Evolutionary conservation across 2,329 filamentous ascomycete genomes (phyloP).

Genomic region (Hymenoscyphus salicellus): DNA sequence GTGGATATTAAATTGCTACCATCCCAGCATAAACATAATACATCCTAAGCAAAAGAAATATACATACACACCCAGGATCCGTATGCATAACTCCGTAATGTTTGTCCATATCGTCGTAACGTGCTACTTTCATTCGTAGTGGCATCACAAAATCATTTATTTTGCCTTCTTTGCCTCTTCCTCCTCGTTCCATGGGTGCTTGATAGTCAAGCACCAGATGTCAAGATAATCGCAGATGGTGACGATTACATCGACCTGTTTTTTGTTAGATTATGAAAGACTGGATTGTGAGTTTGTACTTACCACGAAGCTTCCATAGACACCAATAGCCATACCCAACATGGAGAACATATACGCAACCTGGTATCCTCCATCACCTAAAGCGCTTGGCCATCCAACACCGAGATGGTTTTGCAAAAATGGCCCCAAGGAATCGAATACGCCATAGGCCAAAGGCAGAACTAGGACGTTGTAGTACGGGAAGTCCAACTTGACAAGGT

Average conservation of each 20-base stretch:
- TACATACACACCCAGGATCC: neutral
- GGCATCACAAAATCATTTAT: neutral
- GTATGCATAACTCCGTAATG: neutral
- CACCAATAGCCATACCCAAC: slow-evolving; percentile 76
- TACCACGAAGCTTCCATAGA: slow-evolving; percentile 95
- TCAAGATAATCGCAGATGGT: slow-evolving; percentile 98
- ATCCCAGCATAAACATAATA: neutral
- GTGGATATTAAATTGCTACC: neutral
- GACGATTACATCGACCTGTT: slow-evolving; percentile 80
- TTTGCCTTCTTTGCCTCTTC: slow-evolving; percentile 33
- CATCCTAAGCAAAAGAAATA: neutral
- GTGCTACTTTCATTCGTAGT: neutral
- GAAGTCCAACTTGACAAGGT: slow-evolving; percentile 83
- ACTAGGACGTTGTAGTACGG: slow-evolving; percentile 86
- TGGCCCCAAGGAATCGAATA: slow-evolving; percentile 78
- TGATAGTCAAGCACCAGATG: slow-evolving; percentile 98
- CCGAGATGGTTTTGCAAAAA: slow-evolving; percentile 53
- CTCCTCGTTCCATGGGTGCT: slow-evolving; percentile 61
- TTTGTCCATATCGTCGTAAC: neutral
- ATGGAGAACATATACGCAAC: slow-evolving; percentile 88
- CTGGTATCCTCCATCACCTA: slow-evolving; percentile 79
- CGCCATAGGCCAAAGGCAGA: slow-evolving; percentile 72
- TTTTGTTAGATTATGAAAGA: neutral
- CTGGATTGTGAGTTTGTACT: slow-evolving; percentile 24
- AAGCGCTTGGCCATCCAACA: slow-evolving; percentile 70